Evolutionary conservation across 2,329 filamentous ascomycete genomes (phyloP).

Genomic region (Zasmidium angulare): DNA sequence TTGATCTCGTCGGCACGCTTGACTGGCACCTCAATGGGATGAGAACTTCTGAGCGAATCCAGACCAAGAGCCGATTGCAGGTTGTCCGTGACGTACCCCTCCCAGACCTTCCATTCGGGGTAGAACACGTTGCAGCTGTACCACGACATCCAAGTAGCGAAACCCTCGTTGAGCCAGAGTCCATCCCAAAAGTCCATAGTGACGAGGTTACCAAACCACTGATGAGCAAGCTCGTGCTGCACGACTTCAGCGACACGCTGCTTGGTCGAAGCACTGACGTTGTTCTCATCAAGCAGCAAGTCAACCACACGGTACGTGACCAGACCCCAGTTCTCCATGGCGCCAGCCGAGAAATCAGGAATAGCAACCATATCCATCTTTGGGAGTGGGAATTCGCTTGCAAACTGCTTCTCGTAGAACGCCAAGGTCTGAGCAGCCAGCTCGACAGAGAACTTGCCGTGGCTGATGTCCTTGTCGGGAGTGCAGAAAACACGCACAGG

Average conservation of each 20-base stretch:
- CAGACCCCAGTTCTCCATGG: slow-evolving; percentile 98
- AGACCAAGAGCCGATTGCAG: slow-evolving; percentile 83
- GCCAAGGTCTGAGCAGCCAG: slow-evolving; percentile 85
- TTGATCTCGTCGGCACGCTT: slow-evolving; percentile 95
- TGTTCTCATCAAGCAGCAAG: slow-evolving; percentile 87
- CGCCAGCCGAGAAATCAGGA: slow-evolving; percentile 90
- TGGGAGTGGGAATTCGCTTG: slow-evolving; percentile 79
- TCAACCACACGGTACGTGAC: slow-evolving; percentile 94
- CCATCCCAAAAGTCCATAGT: slow-evolving; percentile 99
- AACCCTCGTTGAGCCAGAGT: slow-evolving; percentile 92
- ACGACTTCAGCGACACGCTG: slow-evolving; percentile 93
- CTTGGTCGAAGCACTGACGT: slow-evolving; percentile 82
- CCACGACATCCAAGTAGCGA: slow-evolving; percentile 91
- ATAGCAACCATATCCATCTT: slow-evolving; percentile 98
- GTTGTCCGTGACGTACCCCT: slow-evolving; percentile 90
- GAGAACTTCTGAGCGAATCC: slow-evolving; percentile 89
- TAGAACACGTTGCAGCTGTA: slow-evolving; percentile 94
- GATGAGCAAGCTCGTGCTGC: slow-evolving; percentile 94
- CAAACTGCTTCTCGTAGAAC: slow-evolving; percentile 95
- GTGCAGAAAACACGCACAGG: slow-evolving; percentile 94
- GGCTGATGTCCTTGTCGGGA: slow-evolving; percentile 83
- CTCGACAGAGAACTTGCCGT: slow-evolving; percentile 85
- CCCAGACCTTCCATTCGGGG: slow-evolving; percentile 98
- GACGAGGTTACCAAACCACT: slow-evolving; percentile 97
- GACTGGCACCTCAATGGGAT: slow-evolving; percentile 94